Base-by-base conservation (phyloP, 2,329 filamentous ascomycete species). In the Chrysoporthe deuterocubensis region DNA sequence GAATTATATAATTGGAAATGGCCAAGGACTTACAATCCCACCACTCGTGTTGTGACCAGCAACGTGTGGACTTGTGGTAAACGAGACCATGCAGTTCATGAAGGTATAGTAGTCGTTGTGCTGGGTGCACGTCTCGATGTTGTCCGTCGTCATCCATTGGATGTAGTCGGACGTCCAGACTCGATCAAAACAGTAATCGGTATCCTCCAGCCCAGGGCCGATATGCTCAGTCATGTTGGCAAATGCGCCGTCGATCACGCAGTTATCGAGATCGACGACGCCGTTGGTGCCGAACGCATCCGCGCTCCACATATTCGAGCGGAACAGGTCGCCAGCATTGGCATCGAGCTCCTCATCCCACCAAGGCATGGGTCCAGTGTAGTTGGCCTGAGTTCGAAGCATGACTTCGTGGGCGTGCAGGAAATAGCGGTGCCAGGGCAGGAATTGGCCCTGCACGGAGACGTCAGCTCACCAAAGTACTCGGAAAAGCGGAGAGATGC, bases 381-480 rank as follows among this genome's bases (percentile, higher is more conserved):
- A 81, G 43, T 74, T 75, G 68, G 79, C 80, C 59, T 78, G 76
- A 6, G 74, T 72, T 18, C 73, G 73, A 26, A 81, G 71, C 11
- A 76, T 73, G 18, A 73, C 65, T 62, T 80, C 79, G 52, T 77
- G 79, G 54, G 72, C 69, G 34, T 70, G 73, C 63, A 75, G 70
- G 54, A 76, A 78, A 65, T 73, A 76, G 13, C 79, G 75, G 72
- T 81, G 78, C 78, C 79, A 81, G 26, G 75, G 72, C 2, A 60
- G 50, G 65, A 69, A 64, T 62, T 60, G 57, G 18, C 54, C 59
- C 26, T 67, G 52, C 52, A 48, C 46, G 7, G 46, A 21, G 46
- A 7, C 46, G 46, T 48, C 9, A 58, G 52, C 52, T 56, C 52
- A 56, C 3, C 16, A 56, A 56, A 26, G 21, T 1, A 56, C 21